phyloP scores from a whole-genome alignment of 2,329 filamentous ascomycete species.

The Ophiocordyceps camponoti-leonardi region DNA sequence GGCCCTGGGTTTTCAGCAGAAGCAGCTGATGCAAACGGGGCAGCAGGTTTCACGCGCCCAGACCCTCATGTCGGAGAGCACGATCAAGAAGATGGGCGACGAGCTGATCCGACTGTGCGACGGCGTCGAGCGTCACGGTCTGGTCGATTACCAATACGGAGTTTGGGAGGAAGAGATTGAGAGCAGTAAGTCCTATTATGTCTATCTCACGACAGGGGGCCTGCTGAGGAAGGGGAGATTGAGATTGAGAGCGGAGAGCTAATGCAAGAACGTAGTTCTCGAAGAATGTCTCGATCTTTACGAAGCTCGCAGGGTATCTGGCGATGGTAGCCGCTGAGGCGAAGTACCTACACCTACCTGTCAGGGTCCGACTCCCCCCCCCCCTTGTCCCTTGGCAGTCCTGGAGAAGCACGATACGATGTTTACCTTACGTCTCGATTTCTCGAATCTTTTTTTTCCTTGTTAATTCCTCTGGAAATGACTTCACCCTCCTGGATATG shows the following conservation, averaged over 20 bases:
- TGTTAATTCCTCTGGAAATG: too few species aligned
- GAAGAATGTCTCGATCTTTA: conserved; percentile 28
- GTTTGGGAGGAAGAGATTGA: conserved; percentile 92
- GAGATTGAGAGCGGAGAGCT: neutral
- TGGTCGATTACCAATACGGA: conserved; percentile 95
- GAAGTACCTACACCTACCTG: too few species aligned
- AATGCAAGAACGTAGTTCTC: conserved; percentile 10
- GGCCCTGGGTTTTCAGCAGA: conserved; percentile 65
- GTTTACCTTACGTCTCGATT: neutral
- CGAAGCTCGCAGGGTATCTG: conserved; percentile 18
- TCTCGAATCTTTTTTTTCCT: too few species aligned
- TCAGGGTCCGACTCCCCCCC: too few species aligned
- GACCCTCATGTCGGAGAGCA: conserved; percentile 48
- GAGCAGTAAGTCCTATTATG: conserved; percentile 39
- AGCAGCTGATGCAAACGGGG: conserved; percentile 49
- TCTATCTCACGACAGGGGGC: too few species aligned
- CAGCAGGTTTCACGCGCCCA: conserved; percentile 39
- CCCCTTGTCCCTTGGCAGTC: too few species aligned
- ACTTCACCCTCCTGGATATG: neutral
- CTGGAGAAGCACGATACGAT: neutral
- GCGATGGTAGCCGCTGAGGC: conserved; percentile 4
- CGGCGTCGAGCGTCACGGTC: conserved; percentile 71
- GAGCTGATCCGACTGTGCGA: conserved; percentile 74
- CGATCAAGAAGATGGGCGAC: conserved; percentile 62
- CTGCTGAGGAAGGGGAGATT: too few species aligned